Evolutionary conservation across 768 basidiomycete species (phyloP), one percentile per base, ranked within the genome.

Genomic region (Sporobolomyces pararoseus): DNA sequence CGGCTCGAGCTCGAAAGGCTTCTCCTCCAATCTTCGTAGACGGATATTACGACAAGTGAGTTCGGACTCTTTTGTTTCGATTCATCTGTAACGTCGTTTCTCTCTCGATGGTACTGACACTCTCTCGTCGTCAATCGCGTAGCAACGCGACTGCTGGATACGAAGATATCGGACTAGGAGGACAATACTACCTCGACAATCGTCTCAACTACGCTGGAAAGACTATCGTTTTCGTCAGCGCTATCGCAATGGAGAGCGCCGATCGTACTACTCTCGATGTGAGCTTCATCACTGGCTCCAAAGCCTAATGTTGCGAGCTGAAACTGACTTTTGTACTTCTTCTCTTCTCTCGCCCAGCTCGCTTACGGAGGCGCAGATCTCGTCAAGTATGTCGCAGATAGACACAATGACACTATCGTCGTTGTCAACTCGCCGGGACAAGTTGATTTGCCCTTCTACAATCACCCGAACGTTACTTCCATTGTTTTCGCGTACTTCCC

Each of bases 401-500:
- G 64, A 49, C 68, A 76, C 46, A 78, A 78, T 27, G 70, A 77
- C 37, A 51, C 66, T 65, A 52, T 74, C 66, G 75, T 78, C 29
- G 73, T 77, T 51, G 63, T 76, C 32, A 71, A 74, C 16, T 57
- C 75, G 3, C 76, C 75, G 2, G 78, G 84, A 25, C 83, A 84
- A 2, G 83, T 85, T 25, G 77, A 82, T 21, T n/a, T 57, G 23
- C 10, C 27, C 27, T 86, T 85, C 84, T 76, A 83, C 25, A 77
- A 82, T 55, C 77, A 76, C 65, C 79, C 75, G 27, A 69, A 66
- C 44, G 47, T 63, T 12, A 42, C 59, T 3, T n/a, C 62, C 27
- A 23, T 75, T 57, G 10, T 64, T 5, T 47, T 31, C 34, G 35
- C 53, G 25, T 68, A 68, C 61, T 72, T 54, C 65, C 34, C 70